phyloP scores from a whole-genome alignment of 495 filamentous ascomycete genomes.

The Zalerion maritima region DNA sequence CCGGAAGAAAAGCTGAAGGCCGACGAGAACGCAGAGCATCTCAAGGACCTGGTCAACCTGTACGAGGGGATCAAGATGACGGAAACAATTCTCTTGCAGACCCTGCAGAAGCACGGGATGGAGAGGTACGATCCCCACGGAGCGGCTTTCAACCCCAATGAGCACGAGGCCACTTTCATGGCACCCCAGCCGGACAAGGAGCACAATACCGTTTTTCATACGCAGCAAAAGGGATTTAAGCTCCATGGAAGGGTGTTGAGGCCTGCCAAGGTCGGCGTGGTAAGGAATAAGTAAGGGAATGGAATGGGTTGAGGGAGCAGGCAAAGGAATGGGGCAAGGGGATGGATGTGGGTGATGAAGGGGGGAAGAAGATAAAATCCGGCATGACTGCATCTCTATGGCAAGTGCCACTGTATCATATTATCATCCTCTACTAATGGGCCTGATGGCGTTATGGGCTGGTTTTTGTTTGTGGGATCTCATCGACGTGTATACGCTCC shows the following conservation, averaged over 20 bases:
- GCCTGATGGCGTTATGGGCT: too few relatives aligned
- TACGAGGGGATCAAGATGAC: slow-evolving; percentile 91
- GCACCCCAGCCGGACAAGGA: slow-evolving; percentile 69
- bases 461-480: too few relatives aligned
- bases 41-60: slow-evolving; percentile 61
- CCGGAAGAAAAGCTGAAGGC: slow-evolving; percentile 52
- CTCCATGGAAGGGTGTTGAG: slow-evolving; percentile 81
- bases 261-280: slow-evolving; percentile 91
- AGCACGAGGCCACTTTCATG: slow-evolving; percentile 94
- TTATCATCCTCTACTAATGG: too few relatives aligned
- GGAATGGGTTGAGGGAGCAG: too few relatives aligned
- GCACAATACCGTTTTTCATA: slow-evolving; percentile 78
- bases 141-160: slow-evolving; percentile 85
- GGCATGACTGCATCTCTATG: too few relatives aligned
- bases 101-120: slow-evolving; percentile 84
- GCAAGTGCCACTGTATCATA: too few relatives aligned
- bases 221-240: slow-evolving; percentile 87
- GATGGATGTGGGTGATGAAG: too few relatives aligned
- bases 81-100: slow-evolving; percentile 71
- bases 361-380: too few relatives aligned
- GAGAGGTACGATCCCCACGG: slow-evolving; percentile 71
- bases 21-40: slow-evolving; percentile 35
- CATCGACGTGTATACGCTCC: too few relatives aligned
- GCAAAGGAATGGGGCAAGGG: too few relatives aligned
- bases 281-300: slow-evolving; percentile 46